phyloP scores from a whole-genome alignment of 176 grass and related monocot species.

The Raddia distichophylla region DNA sequence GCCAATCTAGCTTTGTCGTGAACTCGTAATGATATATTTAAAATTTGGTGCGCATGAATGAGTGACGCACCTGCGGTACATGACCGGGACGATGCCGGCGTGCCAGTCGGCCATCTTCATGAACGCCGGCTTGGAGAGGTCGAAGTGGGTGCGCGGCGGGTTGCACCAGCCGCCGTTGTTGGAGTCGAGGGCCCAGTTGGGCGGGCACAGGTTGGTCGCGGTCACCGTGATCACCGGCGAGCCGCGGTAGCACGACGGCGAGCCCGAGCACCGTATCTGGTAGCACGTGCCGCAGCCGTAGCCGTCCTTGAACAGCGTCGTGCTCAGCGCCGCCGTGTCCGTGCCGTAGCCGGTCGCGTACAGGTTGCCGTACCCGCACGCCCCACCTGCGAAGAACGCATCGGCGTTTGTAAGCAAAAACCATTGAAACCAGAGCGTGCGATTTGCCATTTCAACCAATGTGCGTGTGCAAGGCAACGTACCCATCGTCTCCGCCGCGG shows the following conservation, averaged over 20 bases:
- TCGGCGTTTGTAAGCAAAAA: background rate
- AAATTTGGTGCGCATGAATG: background rate
- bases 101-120: conserved; percentile 67
- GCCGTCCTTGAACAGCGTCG: conserved; percentile 59
- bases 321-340: conserved; percentile 82
- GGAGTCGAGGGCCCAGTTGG: conserved; percentile 71
- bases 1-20: too few relatives aligned
- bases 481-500: conserved; percentile 69
- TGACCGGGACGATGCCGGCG: conserved; percentile 81
- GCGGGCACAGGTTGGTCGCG: conserved; percentile 83
- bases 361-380: conserved; percentile 75
- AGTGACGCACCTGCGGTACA: conserved; percentile 59
- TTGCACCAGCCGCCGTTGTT: conserved; percentile 91
- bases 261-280: conserved; percentile 60
- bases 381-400: conserved; percentile 51
- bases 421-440: background rate
- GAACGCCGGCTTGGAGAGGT: conserved; percentile 85
- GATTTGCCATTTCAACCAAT: background rate
- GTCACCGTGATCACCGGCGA: conserved; percentile 72
- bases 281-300: conserved; percentile 75
- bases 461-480: background rate
- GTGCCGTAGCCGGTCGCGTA: conserved; percentile 60
- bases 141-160: conserved; percentile 75
- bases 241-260: conserved; percentile 56
- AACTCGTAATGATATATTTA: too few relatives aligned